These are phyloP conservation scores for Trichophyton equinum DNA, from an alignment of 2,329 filamentous ascomycete species.

Conservation along the genomic window DNA sequence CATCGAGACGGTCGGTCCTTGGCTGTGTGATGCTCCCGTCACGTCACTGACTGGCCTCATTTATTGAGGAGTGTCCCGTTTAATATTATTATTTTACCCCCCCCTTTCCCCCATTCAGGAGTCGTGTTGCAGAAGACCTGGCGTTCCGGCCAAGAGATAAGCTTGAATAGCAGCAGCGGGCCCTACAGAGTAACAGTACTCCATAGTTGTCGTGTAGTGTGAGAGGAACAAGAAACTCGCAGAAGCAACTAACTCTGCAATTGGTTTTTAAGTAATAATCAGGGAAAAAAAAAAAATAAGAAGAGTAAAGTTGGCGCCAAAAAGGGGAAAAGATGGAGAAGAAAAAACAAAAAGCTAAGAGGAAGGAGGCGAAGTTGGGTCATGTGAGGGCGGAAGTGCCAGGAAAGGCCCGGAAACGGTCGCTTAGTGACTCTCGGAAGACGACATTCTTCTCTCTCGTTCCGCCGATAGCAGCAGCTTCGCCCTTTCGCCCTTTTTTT, in stretches of 20 bases:
- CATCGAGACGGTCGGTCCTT: too few species aligned
- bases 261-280: background rate
- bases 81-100: background rate
- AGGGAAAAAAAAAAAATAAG: background rate
- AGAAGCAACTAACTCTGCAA: background rate
- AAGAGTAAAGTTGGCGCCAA: background rate
- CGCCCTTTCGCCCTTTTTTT: background rate
- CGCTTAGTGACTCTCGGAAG: constrained; percentile 6
- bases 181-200: too few species aligned
- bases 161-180: background rate
- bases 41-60: too few species aligned
- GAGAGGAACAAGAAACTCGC: background rate
- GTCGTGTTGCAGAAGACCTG: background rate
- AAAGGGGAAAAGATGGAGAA: background rate
- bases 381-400: constrained; percentile 9
- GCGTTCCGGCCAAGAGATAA: background rate
- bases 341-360: background rate
- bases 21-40: too few species aligned
- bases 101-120: background rate
- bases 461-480: background rate
- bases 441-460: background rate
- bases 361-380: constrained; percentile 3
- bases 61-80: too few species aligned
- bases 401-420: constrained; percentile 10
- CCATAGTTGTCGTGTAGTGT: background rate